Conservation (phyloP, 495 filamentous ascomycete species). For the Sporormia fimetaria region DNA sequence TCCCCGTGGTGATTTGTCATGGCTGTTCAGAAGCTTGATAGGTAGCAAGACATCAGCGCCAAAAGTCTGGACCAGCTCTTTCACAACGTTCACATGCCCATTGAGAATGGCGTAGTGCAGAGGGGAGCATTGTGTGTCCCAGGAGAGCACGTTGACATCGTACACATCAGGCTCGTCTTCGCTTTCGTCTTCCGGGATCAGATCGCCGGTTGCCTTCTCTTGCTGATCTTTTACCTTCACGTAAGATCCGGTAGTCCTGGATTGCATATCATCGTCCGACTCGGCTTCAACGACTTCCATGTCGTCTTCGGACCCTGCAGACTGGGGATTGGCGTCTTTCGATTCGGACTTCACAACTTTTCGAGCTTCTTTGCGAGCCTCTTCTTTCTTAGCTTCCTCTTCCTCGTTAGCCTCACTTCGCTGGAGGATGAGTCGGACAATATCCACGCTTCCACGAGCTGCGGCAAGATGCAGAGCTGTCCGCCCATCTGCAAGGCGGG, state of each 20-base stretch:
- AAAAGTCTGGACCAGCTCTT: slow-evolving; percentile 57
- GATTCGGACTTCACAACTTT: slow-evolving; percentile 15
- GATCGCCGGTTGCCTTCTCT: slow-evolving; percentile 23
- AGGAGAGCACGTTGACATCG: slow-evolving; percentile 60
- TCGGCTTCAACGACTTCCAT: slow-evolving; percentile 36
- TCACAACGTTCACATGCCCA: slow-evolving; percentile 55
- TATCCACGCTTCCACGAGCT: slow-evolving; percentile 52
- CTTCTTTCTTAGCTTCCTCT: slow-evolving; percentile 47
- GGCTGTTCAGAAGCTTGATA: slow-evolving; percentile 46
- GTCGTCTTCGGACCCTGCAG: slow-evolving; percentile 35
- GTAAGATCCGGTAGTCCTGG: slow-evolving; percentile 52
- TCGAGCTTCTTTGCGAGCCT: slow-evolving; percentile 36
- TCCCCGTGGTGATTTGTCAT: slow-evolving; percentile 36
- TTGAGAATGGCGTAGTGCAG: slow-evolving; percentile 66
- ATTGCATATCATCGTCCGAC: slow-evolving; percentile 28
- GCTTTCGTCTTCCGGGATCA: slow-evolving; percentile 38
- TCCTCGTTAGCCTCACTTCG: slow-evolving; percentile 62
- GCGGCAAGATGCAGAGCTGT: slow-evolving; percentile 73
- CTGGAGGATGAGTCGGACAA: slow-evolving; percentile 55
- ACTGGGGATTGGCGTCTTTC: slow-evolving; percentile 28
- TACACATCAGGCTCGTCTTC: slow-evolving; percentile 64
- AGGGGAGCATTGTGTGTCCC: slow-evolving; percentile 60
- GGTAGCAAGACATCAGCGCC: slow-evolving; percentile 64
- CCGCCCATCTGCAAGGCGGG: slow-evolving; percentile 62
- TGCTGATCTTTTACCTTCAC: slow-evolving; percentile 47